Evolutionary conservation across 768 basidiomycete species (phyloP).

Genomic region (Omphalotus guepiniiformis): DNA sequence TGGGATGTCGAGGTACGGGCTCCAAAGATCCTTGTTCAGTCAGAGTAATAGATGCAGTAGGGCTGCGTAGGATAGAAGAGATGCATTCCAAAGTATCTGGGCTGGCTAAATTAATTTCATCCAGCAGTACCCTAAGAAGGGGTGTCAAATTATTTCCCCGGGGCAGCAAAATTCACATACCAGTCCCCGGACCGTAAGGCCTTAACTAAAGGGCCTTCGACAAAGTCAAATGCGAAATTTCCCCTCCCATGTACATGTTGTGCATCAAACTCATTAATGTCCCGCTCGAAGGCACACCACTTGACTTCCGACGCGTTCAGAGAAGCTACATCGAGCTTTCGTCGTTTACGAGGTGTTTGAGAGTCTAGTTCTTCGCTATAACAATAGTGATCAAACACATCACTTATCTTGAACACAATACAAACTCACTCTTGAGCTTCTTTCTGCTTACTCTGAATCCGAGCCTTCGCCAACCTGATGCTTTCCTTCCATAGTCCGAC

Average conservation of each 20-base stretch:
- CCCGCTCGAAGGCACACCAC: conserved; percentile 67
- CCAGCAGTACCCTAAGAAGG: conserved; percentile 78
- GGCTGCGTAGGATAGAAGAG: conserved; percentile 79
- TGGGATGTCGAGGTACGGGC: conserved; percentile 85
- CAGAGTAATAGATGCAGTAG: conserved; percentile 84
- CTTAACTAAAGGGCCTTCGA: conserved; percentile 93
- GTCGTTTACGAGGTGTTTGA: conserved; percentile 61
- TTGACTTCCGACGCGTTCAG: conserved; percentile 40
- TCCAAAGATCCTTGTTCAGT: conserved; percentile 92
- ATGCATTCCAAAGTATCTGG: conserved; percentile 93
- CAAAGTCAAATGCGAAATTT: conserved; percentile 90
- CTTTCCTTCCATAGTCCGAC: conserved; percentile 84
- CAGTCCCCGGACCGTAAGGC: conserved; percentile 88
- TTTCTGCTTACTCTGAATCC: conserved; percentile 38
- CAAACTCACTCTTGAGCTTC: conserved; percentile 23
- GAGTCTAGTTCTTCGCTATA: conserved; percentile 24
- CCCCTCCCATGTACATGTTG: conserved; percentile 86
- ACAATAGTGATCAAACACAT: background rate
- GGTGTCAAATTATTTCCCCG: background rate
- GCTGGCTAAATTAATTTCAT: conserved; percentile 94
- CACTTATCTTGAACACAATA: background rate
- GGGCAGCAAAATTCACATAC: conserved; percentile 41
- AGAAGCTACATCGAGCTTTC: conserved; percentile 51
- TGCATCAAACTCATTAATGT: conserved; percentile 77
- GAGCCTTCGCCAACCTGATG: conserved; percentile 60